Evolutionary conservation across 2,329 filamentous ascomycete genomes (phyloP), one percentile per base, ranked within the genome.

Genomic region (Venturiaceae sp.): DNA sequence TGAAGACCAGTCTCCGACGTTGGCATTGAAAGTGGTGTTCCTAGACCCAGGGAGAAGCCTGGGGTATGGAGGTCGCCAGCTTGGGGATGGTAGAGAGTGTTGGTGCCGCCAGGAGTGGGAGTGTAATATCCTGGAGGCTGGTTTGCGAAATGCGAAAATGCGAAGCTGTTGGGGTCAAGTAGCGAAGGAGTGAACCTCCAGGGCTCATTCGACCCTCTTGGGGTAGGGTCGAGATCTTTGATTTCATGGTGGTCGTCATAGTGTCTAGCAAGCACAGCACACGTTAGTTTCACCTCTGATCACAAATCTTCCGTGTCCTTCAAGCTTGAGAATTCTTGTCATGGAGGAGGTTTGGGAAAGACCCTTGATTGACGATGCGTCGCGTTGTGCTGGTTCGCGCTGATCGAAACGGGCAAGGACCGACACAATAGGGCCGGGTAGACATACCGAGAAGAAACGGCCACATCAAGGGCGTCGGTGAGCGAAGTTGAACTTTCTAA

Each of bases 181-280:
- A 95, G 78, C 23, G 91, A 94, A 3, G 92, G 90, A 2, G 92
- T 95, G 67, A 96, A 91, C 64, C 88, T 83, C 85, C 92, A 94
- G 65, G 82, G 84, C 65, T 96, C 91, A 66, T 87, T 85, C 44
- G 87, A 82, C 19, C 85, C 87, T 69, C 88, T 83, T 5, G 90
- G 90, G 3, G 90, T 95, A 21, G 88, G 87, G 67, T 96, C 90
- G 67, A 88, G 83, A 72, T 94, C 88, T 70, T 89, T 90, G 63
- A 83, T 72, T 59, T 78, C 75, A 37, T 79, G 73, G 46, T 73
- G 70, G 53, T 77, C 75, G 62, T 33, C 72, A 64, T 72, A 75
- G 50, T 73, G 69, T 63, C 76, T 80, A 66, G 33, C 62, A 47
- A 60, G 54, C 50, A 60, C 58, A 58, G 60, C 64, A 47, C 63